A percentile compares a stretch with the other conserved stretches of the same genome.
Evolutionary conservation across 345 rosid genomes (phyloP).

Genomic region (Eucalyptus shirleyi): DNA sequence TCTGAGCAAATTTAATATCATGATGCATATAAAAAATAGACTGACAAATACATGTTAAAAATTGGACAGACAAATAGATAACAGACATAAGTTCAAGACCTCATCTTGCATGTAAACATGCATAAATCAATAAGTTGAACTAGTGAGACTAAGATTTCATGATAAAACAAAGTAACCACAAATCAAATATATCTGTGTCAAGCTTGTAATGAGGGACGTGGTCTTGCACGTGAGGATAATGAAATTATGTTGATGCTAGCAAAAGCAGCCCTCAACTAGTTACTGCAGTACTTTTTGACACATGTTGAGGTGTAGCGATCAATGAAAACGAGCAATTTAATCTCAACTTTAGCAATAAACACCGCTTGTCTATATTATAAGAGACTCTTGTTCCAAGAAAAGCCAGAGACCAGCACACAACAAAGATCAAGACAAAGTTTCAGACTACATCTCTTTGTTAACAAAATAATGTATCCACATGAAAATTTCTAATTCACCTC

Average conservation of each 20-base stretch:
- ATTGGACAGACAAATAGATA: background rate
- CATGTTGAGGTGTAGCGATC: background rate
- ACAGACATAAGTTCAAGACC: background rate
- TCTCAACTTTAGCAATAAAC: background rate
- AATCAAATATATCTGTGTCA: background rate
- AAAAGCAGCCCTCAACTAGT: background rate
- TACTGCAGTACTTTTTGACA: background rate
- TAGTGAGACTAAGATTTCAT: background rate
- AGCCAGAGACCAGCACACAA: background rate
- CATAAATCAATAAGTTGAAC: background rate
- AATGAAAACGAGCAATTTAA: background rate
- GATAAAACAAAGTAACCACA: background rate
- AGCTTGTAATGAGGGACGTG: background rate
- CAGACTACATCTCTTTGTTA: background rate
- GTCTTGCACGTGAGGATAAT: background rate
- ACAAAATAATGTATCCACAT: no score
- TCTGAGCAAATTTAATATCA: background rate
- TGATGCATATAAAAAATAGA: background rate
- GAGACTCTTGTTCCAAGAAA: background rate
- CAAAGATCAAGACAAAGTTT: background rate
- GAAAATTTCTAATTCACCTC: constrained; percentile 29
- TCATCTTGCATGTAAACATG: background rate
- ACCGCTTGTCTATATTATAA: background rate
- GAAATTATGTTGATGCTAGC: background rate
- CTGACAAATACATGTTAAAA: background rate